Evolutionary conservation across 495 filamentous ascomycete genomes (phyloP).

Genomic region (Penicillium taxi): DNA sequence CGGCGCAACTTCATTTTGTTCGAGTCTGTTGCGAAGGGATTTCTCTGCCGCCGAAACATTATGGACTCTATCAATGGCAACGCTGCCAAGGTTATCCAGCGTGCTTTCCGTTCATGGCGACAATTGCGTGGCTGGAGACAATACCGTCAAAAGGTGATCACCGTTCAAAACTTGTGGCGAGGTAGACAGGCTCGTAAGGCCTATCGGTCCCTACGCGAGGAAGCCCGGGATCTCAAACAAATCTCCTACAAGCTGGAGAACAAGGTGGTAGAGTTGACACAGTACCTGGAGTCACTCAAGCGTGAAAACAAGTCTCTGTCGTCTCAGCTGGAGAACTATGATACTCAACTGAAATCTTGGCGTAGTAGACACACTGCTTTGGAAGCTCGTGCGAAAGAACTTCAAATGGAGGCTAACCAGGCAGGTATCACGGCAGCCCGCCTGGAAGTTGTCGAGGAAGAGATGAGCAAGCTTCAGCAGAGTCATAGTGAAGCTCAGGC

Average conservation of each 20-base stretch:
- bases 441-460: constrained; percentile 79
- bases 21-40: constrained; percentile 86
- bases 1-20: constrained; percentile 76
- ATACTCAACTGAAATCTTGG: constrained; percentile 91
- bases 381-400: constrained; percentile 81
- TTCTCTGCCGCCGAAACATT: constrained; percentile 76
- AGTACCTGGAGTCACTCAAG: constrained; percentile 85
- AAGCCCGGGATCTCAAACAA: constrained; percentile 94
- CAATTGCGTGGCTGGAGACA: constrained; percentile 76
- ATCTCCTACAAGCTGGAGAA: constrained; percentile 99
- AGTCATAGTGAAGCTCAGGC: constrained; percentile 77
- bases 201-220: constrained; percentile 87
- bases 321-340: constrained; percentile 90
- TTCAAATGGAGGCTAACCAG: constrained; percentile 94
- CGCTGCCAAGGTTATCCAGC: constrained; percentile 83
- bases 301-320: constrained; percentile 82
- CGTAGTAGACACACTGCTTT: constrained; percentile 84
- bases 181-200: constrained; percentile 69
- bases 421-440: constrained; percentile 89
- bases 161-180: constrained; percentile 91
- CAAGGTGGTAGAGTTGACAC: constrained; percentile 97
- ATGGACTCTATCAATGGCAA: constrained; percentile 91
- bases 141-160: constrained; percentile 79
- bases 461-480: constrained; percentile 85
- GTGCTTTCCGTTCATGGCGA: constrained; percentile 73